A percentile compares a stretch with the other conserved stretches of the same genome.
Evolutionary conservation across 2,329 filamentous ascomycete genomes (phyloP).

Genomic region (Ophiocordyceps unilateralis): DNA sequence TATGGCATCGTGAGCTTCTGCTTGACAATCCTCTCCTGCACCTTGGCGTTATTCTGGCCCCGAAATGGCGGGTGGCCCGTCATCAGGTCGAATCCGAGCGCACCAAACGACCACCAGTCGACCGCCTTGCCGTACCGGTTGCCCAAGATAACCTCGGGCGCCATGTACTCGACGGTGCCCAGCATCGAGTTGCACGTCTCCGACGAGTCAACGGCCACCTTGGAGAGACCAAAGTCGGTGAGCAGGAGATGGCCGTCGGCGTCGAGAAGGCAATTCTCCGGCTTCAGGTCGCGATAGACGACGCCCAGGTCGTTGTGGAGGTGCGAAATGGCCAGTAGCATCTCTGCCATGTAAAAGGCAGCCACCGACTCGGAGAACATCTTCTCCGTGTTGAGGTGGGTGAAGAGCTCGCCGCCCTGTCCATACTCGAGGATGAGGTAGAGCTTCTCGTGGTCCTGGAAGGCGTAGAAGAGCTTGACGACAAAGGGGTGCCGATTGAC

Average conservation of each 20-base stretch:
- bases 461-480: slow-evolving; percentile 94
- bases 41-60: slow-evolving; percentile 82
- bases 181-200: slow-evolving; percentile 73
- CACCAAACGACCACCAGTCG: slow-evolving; percentile 97
- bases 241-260: slow-evolving; percentile 80
- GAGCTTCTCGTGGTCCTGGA: slow-evolving; percentile 94
- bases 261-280: slow-evolving; percentile 91
- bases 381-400: slow-evolving; percentile 80
- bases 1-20: slow-evolving; percentile 82
- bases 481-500: slow-evolving; percentile 96
- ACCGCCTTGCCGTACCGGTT: slow-evolving; percentile 85
- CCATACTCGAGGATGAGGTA: slow-evolving; percentile 97
- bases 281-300: slow-evolving; percentile 92
- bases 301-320: slow-evolving; percentile 85
- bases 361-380: slow-evolving; percentile 87
- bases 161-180: slow-evolving; percentile 98
- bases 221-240: slow-evolving; percentile 93
- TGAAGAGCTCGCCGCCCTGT: slow-evolving; percentile 90
- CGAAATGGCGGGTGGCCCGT: slow-evolving; percentile 85
- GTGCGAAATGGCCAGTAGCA: slow-evolving; percentile 85
- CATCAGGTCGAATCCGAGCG: slow-evolving; percentile 79
- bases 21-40: slow-evolving; percentile 89
- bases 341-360: slow-evolving; percentile 97
- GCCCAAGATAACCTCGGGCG: slow-evolving; percentile 79
- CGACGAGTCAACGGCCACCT: slow-evolving; percentile 57